A percentile compares a stretch with the other conserved stretches of the same genome.
Evolutionary conservation across 2,329 filamentous ascomycete genomes (phyloP).

Genomic region (Fusarium heterosporum): DNA sequence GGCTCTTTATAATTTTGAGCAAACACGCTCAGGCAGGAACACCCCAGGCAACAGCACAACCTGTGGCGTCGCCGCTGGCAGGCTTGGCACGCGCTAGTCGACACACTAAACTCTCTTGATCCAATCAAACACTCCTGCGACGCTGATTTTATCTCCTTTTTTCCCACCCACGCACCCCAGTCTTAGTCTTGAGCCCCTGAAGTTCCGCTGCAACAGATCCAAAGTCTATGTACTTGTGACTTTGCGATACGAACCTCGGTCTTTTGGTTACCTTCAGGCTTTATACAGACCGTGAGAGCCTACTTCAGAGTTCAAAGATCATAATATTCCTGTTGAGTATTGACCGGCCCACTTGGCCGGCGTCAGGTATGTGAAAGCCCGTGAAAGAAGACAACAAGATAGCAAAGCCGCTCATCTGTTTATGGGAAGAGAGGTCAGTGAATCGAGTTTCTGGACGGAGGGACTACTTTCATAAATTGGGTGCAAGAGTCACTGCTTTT

Average conservation of each 20-base stretch:
- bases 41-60: slow-evolving; percentile 59
- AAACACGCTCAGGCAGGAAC: slow-evolving; percentile 52
- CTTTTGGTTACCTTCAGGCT: slow-evolving; percentile 6
- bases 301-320: not conserved
- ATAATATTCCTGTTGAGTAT: not conserved
- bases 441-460: not conserved
- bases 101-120: slow-evolving; percentile 48
- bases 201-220: slow-evolving; percentile 53
- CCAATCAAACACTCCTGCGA: slow-evolving; percentile 54
- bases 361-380: not conserved
- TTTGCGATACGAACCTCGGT: slow-evolving; percentile 21
- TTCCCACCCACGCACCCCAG: slow-evolving; percentile 49
- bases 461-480: not conserved
- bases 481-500: not conserved
- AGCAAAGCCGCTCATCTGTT: no score
- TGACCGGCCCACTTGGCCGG: not conserved
- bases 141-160: slow-evolving; percentile 57
- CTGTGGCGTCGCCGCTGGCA: slow-evolving; percentile 58
- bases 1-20: slow-evolving; percentile 68
- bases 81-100: slow-evolving; percentile 54
- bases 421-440: not conserved
- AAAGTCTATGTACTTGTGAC: slow-evolving; percentile 40
- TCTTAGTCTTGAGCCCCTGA: slow-evolving; percentile 54
- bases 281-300: not conserved
- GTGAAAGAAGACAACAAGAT: not conserved